Conservation (phyloP, 139 green algal genomes). For the Micromonas pusilla region DNA sequence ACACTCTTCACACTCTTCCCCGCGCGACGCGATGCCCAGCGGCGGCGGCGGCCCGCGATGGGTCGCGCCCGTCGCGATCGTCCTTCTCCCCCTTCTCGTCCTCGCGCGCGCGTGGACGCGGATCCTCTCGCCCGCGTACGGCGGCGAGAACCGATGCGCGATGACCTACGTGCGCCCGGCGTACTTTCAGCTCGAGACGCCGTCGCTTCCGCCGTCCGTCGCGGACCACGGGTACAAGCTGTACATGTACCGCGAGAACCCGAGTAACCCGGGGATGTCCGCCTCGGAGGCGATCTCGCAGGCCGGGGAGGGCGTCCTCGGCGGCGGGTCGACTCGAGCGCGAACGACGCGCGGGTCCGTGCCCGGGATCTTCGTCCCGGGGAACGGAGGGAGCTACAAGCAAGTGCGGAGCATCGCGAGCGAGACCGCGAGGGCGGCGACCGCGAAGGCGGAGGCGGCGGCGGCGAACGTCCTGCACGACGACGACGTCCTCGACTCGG, state of each 20-base stretch:
- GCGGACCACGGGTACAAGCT: neutral
- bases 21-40: too few species aligned
- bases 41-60: neutral
- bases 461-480: neutral
- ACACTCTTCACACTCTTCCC: too few species aligned
- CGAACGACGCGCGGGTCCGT: too few species aligned
- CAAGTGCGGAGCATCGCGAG: neutral
- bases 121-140: neutral
- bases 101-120: neutral
- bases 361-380: neutral
- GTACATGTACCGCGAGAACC: neutral
- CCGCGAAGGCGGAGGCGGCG: neutral
- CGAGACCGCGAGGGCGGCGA: neutral
- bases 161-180: neutral
- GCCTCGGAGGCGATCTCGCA: too few species aligned
- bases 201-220: too few species aligned
- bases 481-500: neutral
- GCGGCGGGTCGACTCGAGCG: too few species aligned
- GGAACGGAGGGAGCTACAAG: neutral
- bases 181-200: too few species aligned
- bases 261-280: too few species aligned
- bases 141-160: neutral
- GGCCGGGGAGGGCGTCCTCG: too few species aligned
- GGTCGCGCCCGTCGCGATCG: neutral
- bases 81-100: neutral